phyloP scores from a whole-genome alignment of 768 basidiomycete species.

The Kwoniella sp. region DNA sequence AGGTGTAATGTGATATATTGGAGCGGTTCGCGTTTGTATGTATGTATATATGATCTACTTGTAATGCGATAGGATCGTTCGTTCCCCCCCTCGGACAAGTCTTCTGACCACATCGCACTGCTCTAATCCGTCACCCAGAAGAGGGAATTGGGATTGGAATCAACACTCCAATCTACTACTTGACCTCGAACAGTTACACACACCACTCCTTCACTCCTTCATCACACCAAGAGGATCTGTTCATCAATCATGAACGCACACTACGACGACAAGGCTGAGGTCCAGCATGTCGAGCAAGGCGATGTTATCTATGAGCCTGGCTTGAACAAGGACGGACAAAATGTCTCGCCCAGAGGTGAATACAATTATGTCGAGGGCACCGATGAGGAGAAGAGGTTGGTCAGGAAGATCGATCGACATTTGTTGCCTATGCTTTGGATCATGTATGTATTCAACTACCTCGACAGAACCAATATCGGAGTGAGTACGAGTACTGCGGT shows the following conservation, averaged over 20 bases:
- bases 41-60: too few species aligned
- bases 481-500: conserved; percentile 32
- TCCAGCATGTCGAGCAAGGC: conserved; percentile 19
- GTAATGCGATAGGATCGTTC: too few species aligned
- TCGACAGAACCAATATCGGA: conserved; percentile 50
- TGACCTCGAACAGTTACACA: too few species aligned
- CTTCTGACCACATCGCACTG: too few species aligned
- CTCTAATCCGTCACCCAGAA: too few species aligned
- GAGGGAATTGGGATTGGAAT: too few species aligned
- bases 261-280: conserved; percentile 16
- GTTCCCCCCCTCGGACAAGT: too few species aligned
- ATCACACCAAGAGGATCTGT: too few species aligned
- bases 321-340: not conserved
- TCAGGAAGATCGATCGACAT: conserved; percentile 50
- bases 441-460: conserved; percentile 48
- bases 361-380: conserved; percentile 40
- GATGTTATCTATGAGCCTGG: not conserved
- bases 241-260: not conserved
- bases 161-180: too few species aligned
- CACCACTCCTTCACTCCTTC: not conserved
- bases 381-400: conserved; percentile 44
- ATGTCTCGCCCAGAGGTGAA: not conserved
- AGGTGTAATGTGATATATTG: too few species aligned
- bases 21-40: too few species aligned
- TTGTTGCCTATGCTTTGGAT: conserved; percentile 50